Conservation (phyloP, 192 early-diverging fungal species). For the Coemansia sp. region DNA sequence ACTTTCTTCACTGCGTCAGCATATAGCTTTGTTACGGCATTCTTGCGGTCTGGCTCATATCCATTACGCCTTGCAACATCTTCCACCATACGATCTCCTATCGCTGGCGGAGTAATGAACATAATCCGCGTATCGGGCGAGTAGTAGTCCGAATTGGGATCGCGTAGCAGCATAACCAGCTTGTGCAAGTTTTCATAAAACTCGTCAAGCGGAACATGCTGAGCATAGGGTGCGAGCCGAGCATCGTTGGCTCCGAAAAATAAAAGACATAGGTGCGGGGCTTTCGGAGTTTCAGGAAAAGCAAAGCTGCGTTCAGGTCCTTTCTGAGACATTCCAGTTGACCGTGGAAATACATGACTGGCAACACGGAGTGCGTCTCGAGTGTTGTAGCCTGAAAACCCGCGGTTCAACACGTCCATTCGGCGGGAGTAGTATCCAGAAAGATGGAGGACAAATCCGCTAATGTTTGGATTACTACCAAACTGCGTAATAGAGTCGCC, state of each 20-base stretch:
- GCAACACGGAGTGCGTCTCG: conserved; percentile 60
- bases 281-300: background rate
- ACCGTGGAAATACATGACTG: conserved; percentile 56
- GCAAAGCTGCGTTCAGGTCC: background rate
- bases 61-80: conserved; percentile 3
- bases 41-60: conserved; percentile 32
- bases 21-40: conserved; percentile 32
- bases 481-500: conserved; percentile 40
- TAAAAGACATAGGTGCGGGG: conserved; percentile 34
- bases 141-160: conserved; percentile 56
- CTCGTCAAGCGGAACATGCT: conserved; percentile 61
- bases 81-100: conserved; percentile 56
- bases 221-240: conserved; percentile 45
- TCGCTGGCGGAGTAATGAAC: conserved; percentile 68
- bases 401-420: conserved; percentile 75
- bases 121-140: conserved; percentile 62
- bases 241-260: conserved; percentile 86
- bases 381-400: conserved; percentile 78
- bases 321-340: background rate
- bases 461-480: conserved; percentile 20
- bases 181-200: conserved; percentile 61
- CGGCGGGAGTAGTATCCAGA: conserved; percentile 64
- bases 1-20: conserved; percentile 47
- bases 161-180: conserved; percentile 58
- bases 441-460: conserved; percentile 56